Base-by-base conservation (phyloP, 805 yeast genomes). In the Candida boidinii region DNA sequence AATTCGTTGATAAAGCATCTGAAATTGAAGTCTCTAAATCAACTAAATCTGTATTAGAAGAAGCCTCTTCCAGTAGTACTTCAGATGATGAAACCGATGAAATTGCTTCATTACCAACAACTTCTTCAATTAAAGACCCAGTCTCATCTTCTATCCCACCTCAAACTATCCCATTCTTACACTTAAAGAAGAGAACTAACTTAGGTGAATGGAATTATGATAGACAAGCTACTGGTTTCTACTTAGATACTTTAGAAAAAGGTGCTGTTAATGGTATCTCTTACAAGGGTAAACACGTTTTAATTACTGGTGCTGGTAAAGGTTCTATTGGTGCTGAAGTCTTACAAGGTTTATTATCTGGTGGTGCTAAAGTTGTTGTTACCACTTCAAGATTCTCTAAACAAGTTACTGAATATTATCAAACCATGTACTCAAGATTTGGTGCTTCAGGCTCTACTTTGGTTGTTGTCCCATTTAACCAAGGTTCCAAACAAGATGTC, bases 261-360 rank as follows among this genome's bases (percentile, higher is more conserved):
- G 95, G 94, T 57, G 96, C 98, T 23, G 76, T 85, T 43, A 92
- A 88, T 49, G 98, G 98, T 66, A 73, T 87, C 36, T 74, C 95
- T 25, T 92, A 79, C 69, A 77, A 79, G 58, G 85, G 77, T 58
- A 92, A 87, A 62, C 78, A 79, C 46, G 96, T 88, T 33, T 73
- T 92, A 51, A 70, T 92, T 45, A 92, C 98, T 30, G 98, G 98
- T 70, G 97, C 97, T 32, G 98, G 98, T 70, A 88, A 85, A 30
- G 98, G 97, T 35, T 92, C 98, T 32, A 92, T 92, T 54, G 98
- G 97, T 66, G 96, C 96, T 40, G 96, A 92, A 62, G 75, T 92
- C 46, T 70, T 92, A 56, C 94, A 85, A 66, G 98, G 98, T 44
- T 70, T 92, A 55, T 69, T 92, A 36, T 78, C 90, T 53, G 98